Base-by-base conservation (phyloP, 2,329 filamentous ascomycete genomes). In the Pseudogymnoascus pannorum region DNA sequence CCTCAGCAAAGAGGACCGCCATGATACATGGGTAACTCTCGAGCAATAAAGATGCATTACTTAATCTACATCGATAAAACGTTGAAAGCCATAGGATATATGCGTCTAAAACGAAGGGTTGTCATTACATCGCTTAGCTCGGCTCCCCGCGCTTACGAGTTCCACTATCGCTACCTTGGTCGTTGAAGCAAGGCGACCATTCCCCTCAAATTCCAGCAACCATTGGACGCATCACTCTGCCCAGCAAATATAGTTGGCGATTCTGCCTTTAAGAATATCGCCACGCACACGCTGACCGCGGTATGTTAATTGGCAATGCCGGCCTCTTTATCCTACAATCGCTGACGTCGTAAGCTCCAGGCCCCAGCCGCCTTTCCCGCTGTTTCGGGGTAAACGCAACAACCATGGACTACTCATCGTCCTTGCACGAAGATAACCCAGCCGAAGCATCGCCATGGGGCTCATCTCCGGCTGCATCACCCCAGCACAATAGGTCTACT, bases 381-480 rank as follows among this genome's bases (percentile, higher is more conserved):
- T 18, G 20, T 31, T 54, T 54, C 26, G 48, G 48, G 48, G 26
- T 54, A 31, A 54, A 54, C 26, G 48, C 48, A 54, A 31, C 61
- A 51, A 67, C 26, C 51, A 89, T 89, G 87, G 87, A 89, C 72
- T 89, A 89, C 72, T 85, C 85, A 61, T 72, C 78, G 33, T 75
- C 83, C 59, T 76, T 79, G 60, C 75, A 81, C 66, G 83, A 87
- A 31, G 83, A 85, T 60, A 78, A 83, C 69, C 80, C 82, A 48
- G 77, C 77, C 35, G 85, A 79, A 60, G 68, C 77, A 61, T 87
- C 85, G 35, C 87, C 87, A 60, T 89, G 87, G 87, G 79, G 75
- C 20, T 69, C 68, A 14, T 72, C 72, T 3, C 70, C 71, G 48
- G 64, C 64, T 12, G 40, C 68, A 14, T 72, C 70, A 31, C 72